Percentiles rank a stretch among this genome's conserved stretches.
Evolutionary conservation across 2,329 filamentous ascomycete genomes (phyloP).

Genomic region (Berkeleyomyces basicola): DNA sequence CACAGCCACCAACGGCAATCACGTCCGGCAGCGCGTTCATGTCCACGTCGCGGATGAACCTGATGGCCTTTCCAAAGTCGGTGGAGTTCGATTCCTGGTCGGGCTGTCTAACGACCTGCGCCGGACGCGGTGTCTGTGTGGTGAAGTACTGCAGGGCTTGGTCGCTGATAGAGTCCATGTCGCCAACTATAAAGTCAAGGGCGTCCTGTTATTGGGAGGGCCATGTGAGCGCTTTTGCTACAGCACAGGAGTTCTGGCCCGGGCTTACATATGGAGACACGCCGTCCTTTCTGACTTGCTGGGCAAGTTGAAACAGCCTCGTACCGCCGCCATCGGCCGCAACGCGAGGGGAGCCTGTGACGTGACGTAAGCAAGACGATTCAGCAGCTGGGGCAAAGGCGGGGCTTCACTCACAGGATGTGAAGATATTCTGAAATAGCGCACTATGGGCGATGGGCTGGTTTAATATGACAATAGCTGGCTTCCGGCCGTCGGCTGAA

Average conservation of each 20-base stretch:
- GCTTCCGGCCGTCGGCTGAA: constrained; percentile 15
- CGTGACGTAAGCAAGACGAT: too few relatives aligned
- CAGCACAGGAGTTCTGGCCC: background rate
- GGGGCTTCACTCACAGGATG: background rate
- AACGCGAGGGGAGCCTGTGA: constrained; percentile 45
- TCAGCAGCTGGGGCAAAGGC: background rate
- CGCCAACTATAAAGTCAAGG: constrained; percentile 65
- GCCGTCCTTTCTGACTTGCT: constrained; percentile 6
- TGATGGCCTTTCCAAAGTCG: constrained; percentile 74
- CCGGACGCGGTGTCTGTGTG: constrained; percentile 25
- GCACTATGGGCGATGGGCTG: constrained; percentile 31
- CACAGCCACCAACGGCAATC: constrained; percentile 69
- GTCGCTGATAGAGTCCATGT: constrained; percentile 66
- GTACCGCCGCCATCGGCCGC: constrained; percentile 92
- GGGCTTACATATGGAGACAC: constrained; percentile 5
- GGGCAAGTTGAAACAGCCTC: constrained; percentile 35
- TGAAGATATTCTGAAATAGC: constrained; percentile 24
- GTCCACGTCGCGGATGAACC: constrained; percentile 32
- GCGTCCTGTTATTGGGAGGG: constrained; percentile 27
- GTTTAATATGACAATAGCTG: constrained; percentile 34
- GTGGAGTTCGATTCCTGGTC: constrained; percentile 63
- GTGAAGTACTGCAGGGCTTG: constrained; percentile 50
- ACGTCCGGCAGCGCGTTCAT: constrained; percentile 35
- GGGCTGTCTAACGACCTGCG: constrained; percentile 50
- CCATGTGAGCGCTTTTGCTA: background rate